Base-by-base conservation (phyloP, 495 filamentous ascomycete species). In the Peziza echinospora region DNA sequence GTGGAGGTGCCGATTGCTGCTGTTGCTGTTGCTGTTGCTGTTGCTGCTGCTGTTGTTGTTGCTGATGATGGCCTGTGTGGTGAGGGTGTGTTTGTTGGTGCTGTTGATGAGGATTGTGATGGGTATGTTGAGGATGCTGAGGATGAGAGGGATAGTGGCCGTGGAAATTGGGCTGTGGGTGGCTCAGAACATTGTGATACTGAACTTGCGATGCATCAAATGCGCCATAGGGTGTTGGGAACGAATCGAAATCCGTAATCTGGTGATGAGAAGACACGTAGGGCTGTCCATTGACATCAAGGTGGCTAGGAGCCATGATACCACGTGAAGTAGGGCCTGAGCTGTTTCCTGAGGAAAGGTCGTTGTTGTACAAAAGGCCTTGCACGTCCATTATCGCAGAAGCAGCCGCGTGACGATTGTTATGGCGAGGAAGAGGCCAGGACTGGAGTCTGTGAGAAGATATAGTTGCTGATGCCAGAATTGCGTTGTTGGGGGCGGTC, bases 141-240 rank as follows among this genome's bases (percentile, higher is more conserved):
- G 62, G 76, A 80, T 80, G 16, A 75, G 75, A 21, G 65, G 70
- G 9, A 72, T 73, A 44, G 80, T 56, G 56, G 26, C 49, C 55
- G 48, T 40, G 45, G 52, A 45, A 54, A 53, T 22, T 52, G 52
- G 43, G 47, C 39, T 47, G 47, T 10, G 57, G 51, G 40, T 59
- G 56, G 10, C 56, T 54, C 46, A 58, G 54, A 26, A 55, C 53
- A 22, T 16, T 40, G 30, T 59, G 57, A 34, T 59, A 59, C 25
- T 59, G 56, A 41, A 59, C 50, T 49, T 59, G 56, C 21, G 55
- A 54, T 39, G 56, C 30, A 47, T 56, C 56, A 25, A 59, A 59
- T 37, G 30, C 52, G n/a, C n/a, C 49, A 55, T 56, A 59, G 44
- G 54, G 51, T 24, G 30, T 51, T 28, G 45, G 52, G 48, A 59